Conservation (phyloP, 108 stramenopile genomes). For the Skeletonema menzelii region DNA sequence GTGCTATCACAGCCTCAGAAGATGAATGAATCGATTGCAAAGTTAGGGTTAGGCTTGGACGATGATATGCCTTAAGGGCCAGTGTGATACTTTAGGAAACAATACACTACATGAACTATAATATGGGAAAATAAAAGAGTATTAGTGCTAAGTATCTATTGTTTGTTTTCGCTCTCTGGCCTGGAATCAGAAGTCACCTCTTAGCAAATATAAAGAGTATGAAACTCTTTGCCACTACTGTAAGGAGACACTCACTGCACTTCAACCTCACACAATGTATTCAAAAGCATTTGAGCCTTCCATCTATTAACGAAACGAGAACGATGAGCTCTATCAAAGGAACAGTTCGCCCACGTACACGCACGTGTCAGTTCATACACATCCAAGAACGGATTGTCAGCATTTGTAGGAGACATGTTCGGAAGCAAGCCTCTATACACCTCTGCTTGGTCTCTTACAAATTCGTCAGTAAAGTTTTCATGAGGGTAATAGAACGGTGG, state of each 20-base stretch:
- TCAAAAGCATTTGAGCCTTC: conserved; percentile 7
- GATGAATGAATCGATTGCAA: conserved; percentile 18
- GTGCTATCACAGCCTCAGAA: conserved; percentile 19
- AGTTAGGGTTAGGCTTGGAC: neutral
- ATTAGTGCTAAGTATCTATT: neutral
- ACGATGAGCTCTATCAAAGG: conserved; percentile 6
- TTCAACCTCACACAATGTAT: conserved; percentile 4
- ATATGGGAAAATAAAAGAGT: neutral
- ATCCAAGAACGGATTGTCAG: conserved; percentile 1
- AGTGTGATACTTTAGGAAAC: too few species aligned
- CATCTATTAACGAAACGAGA: conserved; percentile 7
- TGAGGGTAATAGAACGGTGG: neutral
- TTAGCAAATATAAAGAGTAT: too few species aligned
- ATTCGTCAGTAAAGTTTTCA: neutral
- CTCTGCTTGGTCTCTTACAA: neutral
- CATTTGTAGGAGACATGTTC: neutral
- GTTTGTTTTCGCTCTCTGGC: neutral
- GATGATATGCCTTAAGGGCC: neutral
- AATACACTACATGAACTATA: neutral
- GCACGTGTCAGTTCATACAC: conserved; percentile 5
- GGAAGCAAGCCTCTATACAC: neutral
- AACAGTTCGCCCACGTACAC: neutral
- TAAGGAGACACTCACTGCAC: neutral
- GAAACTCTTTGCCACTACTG: too few species aligned
- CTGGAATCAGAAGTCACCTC: neutral